A percentile compares a stretch with the other conserved stretches of the same genome.
Evolutionary conservation across 257 asterid species (phyloP).

Genomic region (Nicotiana tomentosiformis): DNA sequence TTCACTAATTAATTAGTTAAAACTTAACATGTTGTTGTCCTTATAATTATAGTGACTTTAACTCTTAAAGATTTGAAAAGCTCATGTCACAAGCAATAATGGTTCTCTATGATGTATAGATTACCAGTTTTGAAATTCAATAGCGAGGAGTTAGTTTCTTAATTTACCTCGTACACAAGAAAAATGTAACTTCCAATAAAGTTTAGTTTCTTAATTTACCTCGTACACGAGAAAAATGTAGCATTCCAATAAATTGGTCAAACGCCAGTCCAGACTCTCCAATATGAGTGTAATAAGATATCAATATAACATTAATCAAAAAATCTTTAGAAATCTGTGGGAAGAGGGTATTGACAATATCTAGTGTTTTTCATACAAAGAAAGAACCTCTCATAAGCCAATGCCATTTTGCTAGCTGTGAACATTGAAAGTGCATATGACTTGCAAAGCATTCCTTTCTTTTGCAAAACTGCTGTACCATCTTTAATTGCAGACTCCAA

Average conservation of each 20-base stretch:
- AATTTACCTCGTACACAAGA: no score
- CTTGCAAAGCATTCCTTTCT: constrained; percentile 18
- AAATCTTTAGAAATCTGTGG: constrained; percentile 2
- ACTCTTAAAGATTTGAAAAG: no score
- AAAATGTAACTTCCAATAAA: no score
- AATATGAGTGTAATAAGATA: neutral
- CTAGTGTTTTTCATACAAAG: constrained; percentile 9
- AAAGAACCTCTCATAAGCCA: constrained; percentile 18
- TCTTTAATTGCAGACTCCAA: constrained; percentile 14
- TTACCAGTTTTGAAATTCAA: no score
- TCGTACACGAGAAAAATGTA: no score
- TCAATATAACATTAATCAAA: neutral
- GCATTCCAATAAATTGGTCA: neutral
- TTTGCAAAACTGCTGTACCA: constrained; percentile 5
- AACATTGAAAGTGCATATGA: constrained; percentile 14
- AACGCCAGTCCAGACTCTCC: neutral
- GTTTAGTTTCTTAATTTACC: no score
- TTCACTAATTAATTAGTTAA: no score
- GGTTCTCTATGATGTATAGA: no score
- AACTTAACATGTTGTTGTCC: no score
- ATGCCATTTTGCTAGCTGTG: constrained; percentile 19
- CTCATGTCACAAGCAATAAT: no score
- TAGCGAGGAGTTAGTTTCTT: no score
- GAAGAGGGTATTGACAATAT: constrained; percentile 10
- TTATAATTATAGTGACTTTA: no score